Conservation (phyloP, 768 basidiomycete genomes). For the Termitomyces sp. region DNA sequence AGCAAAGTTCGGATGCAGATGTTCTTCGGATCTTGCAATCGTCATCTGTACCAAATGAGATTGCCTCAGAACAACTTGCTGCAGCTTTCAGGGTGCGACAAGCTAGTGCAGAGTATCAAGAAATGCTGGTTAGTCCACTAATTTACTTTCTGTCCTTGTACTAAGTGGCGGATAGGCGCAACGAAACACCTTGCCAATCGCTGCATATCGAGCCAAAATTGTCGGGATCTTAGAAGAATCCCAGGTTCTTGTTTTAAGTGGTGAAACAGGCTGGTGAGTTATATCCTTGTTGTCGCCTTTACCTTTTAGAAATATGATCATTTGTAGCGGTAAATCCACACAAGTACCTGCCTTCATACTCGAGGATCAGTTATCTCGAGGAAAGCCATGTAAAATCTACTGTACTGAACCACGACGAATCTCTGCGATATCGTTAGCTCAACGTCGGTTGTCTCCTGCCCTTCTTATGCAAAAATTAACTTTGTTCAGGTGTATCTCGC, state of each 20-base stretch:
- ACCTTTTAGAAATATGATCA: background rate
- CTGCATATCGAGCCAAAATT: constrained; percentile 72
- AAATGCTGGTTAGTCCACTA: constrained; percentile 70
- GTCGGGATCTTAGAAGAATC: constrained; percentile 61
- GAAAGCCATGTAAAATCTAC: constrained; percentile 82
- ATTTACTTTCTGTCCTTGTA: background rate
- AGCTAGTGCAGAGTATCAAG: constrained; percentile 64
- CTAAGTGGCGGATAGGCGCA: constrained; percentile 43
- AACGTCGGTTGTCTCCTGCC: constrained; percentile 40
- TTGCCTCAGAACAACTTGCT: constrained; percentile 46
- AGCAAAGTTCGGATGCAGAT: constrained; percentile 14
- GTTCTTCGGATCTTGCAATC: background rate
- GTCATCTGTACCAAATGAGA: constrained; percentile 14
- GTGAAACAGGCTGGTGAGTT: constrained; percentile 38
- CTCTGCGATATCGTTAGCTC: constrained; percentile 92
- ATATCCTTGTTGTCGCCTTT: constrained; percentile 4
- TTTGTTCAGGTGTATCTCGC: constrained; percentile 59
- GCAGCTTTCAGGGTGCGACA: constrained; percentile 58
- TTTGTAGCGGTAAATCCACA: constrained; percentile 86
- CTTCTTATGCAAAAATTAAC: constrained; percentile 1
- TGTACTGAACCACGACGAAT: constrained; percentile 96
- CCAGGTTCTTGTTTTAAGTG: constrained; percentile 81
- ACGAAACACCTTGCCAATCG: constrained; percentile 82
- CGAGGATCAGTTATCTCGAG: constrained; percentile 80
- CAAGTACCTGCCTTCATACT: constrained; percentile 93